Conservation (phyloP, 2,329 filamentous ascomycete genomes). For the Cladosporium sp. region DNA sequence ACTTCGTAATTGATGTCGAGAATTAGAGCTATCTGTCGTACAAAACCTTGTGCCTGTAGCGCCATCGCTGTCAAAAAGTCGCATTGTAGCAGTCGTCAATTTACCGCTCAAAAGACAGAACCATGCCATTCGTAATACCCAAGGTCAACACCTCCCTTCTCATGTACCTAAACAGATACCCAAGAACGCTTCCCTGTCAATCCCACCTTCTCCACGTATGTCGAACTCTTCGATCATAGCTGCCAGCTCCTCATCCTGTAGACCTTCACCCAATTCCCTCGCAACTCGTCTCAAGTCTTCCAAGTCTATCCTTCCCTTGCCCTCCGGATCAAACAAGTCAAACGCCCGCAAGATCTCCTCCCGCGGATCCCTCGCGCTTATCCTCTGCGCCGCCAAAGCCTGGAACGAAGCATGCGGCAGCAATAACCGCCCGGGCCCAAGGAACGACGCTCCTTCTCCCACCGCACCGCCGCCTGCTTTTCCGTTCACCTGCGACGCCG, state of each 20-base stretch:
- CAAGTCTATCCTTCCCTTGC: conserved; percentile 87
- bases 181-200: conserved; percentile 65
- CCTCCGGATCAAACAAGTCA: conserved; percentile 86
- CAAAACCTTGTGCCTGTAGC: neutral
- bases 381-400: conserved; percentile 72
- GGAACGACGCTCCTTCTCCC: conserved; percentile 33
- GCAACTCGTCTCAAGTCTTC: conserved; percentile 87
- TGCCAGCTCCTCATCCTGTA: conserved; percentile 87
- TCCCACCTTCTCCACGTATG: conserved; percentile 83
- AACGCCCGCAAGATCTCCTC: conserved; percentile 93
- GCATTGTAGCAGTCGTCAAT: neutral
- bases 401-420: conserved; percentile 74
- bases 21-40: neutral
- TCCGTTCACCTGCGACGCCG: conserved; percentile 40
- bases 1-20: neutral
- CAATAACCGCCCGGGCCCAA: conserved; percentile 62
- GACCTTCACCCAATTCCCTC: conserved; percentile 84
- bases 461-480: conserved; percentile 18
- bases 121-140: conserved; percentile 1
- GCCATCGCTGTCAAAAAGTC: conserved; percentile 10
- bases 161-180: conserved; percentile 61
- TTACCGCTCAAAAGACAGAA: neutral
- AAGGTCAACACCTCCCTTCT: neutral
- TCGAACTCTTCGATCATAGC: conserved; percentile 99
- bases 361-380: conserved; percentile 78